Percentiles rank a stretch among this genome's conserved stretches.
These are phyloP conservation scores for Neofusicoccum parvum DNA, from an alignment of 2,329 filamentous ascomycete genomes.

Conservation along the genomic window DNA sequence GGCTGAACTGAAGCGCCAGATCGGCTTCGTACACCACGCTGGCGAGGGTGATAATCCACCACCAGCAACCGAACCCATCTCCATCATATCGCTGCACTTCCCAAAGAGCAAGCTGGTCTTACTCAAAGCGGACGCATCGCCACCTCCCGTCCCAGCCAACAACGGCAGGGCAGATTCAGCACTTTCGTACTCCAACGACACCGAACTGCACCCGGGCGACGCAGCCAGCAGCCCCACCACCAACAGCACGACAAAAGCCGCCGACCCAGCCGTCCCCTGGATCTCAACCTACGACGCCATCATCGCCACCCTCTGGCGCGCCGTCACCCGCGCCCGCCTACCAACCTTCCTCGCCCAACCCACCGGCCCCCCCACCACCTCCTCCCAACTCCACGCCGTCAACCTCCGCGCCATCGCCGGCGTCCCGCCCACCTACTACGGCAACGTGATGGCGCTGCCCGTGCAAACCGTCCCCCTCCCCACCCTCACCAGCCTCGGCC, in stretches of 20 bases:
- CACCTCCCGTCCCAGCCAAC: constrained; percentile 20
- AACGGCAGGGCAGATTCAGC: background rate
- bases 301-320: constrained; percentile 29
- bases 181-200: constrained; percentile 20
- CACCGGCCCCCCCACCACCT: background rate
- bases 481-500: constrained; percentile 21
- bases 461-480: constrained; percentile 23
- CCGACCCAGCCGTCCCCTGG: constrained; percentile 11
- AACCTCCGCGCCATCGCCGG: constrained; percentile 26
- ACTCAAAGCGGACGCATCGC: constrained; percentile 21
- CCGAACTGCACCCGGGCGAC: constrained; percentile 26
- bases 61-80: background rate
- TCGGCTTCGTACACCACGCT: background rate
- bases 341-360: constrained; percentile 11
- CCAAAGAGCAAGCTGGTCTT: constrained; percentile 19
- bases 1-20: background rate
- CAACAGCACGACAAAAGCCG: constrained; percentile 22
- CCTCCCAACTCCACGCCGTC: constrained; percentile 26
- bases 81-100: background rate
- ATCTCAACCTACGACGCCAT: constrained; percentile 32
- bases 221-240: constrained; percentile 23
- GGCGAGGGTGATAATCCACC: background rate
- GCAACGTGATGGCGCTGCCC: constrained; percentile 27
- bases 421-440: constrained; percentile 28
- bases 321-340: constrained; percentile 27